Base-by-base conservation (phyloP, 768 basidiomycete genomes). In the Podaxis sp. region DNA sequence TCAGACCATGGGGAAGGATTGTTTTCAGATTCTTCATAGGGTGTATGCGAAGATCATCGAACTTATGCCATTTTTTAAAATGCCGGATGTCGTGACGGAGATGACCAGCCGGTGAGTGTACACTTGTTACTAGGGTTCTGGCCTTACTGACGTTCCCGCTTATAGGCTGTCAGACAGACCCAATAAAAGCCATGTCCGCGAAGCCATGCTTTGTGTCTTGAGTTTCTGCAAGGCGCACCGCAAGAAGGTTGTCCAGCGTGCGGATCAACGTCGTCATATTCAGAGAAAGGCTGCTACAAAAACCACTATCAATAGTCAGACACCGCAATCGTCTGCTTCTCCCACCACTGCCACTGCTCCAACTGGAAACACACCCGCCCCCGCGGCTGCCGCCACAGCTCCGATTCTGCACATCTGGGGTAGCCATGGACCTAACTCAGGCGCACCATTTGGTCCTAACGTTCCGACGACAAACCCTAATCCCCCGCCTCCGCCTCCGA, bases 1-100 rank as follows among this genome's bases (percentile, higher is more conserved):
- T 7, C 50, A 63, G 29, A 57, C 66, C 5, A 68, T 84, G 38
- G 36, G 40, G 17, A 80, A 75, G 64, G 83, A 79, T 12, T 79
- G 80, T 0, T 50, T 67, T 3, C 55, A 57, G 0, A 53, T 82
- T 4, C 63, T 86, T 51, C 52, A 70, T 13, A 80, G 74, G 46
- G 67, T 82, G 24, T 86, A 82, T 69, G 51, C 60, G 41, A 81
- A 82, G 63, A 66, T 82, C 11, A 36, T 84, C 12, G 76, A 77
- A 41, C 66, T 78, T 53, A 86, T 90, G 86, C 86, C 87, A 0
- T 89, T 80, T 67, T 65, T 90, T 52, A 72, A 75, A 9, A 80
- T 72, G 5, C 55, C 62, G 1, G 88, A 89, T 63, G 70, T 86
- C 11, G 79, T 83, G 0, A 80, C 80, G 15, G 85, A 85, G 68